Evolutionary conservation across 1,284 basidiomycete species (phyloP), one percentile per base, ranked within the genome.

Genomic region (Apiotrichum gamsii): DNA sequence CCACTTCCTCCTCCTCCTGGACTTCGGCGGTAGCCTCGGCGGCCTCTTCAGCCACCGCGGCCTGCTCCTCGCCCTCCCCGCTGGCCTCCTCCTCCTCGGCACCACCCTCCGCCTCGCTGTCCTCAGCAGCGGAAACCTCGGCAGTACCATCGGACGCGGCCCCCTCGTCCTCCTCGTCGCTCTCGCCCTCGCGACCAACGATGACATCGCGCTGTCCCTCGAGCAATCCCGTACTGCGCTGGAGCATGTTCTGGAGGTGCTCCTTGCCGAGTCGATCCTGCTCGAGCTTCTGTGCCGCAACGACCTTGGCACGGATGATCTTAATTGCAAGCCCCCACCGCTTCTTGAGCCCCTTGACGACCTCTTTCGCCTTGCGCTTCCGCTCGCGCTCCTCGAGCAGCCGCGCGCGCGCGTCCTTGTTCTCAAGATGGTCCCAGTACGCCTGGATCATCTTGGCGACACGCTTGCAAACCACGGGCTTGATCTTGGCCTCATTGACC

Each of bases 291-390:
- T 77, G 73, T 28, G 64, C 68, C 47, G 75, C 73, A 23, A 82
- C 75, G 50, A 82, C 77, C 52, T 83, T 78, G 40, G 87, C 83
- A 6, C 85, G 80, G 15, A 93, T 79, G 62, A 89, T 80, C 61
- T 85, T 84, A 40, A 91, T 82, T 2, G 88, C 93, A 57, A 90
- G 82, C 64, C 84, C 87, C 93, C 93, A 97, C 59, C 90, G 56
- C 39, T 64, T 65, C 36, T 64, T 60, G 16, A 72, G 33, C 10
- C 55, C 85, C 28, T 78, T 80, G 21, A 81, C 75, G 18, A 96
- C 82, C 60, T 85, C 76, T 69, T 85, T 87, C 19, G 86, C 87
- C 39, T 89, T 60, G 3, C 75, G 77, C 47, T 81, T 78, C 56
- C 86, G 55, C 32, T 83, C 77, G 61, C 78, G 80, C 73, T 89